phyloP scores from a whole-genome alignment of 2,329 filamentous ascomycete genomes.

The Fusarium subtropicale region DNA sequence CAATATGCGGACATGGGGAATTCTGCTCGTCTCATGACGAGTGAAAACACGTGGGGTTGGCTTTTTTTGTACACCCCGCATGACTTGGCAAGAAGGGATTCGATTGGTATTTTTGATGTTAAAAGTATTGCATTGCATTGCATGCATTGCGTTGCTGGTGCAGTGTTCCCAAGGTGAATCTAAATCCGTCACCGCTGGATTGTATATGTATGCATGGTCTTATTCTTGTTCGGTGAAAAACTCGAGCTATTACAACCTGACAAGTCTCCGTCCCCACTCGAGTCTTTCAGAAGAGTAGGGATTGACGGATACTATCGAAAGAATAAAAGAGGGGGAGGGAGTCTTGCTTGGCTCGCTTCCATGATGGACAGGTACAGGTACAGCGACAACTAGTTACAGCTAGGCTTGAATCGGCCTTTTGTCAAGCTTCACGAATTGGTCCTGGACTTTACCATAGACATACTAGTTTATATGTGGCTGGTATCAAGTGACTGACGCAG shows the following conservation, averaged over 20 bases:
- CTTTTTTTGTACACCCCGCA: slow-evolving; percentile 1
- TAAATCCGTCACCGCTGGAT: slow-evolving; percentile 30
- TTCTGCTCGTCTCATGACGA: slow-evolving; percentile 39
- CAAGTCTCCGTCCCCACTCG: slow-evolving; percentile 16
- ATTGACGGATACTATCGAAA: background rate
- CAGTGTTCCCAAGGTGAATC: background rate
- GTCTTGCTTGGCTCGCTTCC: slow-evolving; percentile 5
- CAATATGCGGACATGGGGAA: slow-evolving; percentile 7
- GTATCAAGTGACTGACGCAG: slow-evolving; percentile 46
- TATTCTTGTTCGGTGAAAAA: slow-evolving; percentile 18
- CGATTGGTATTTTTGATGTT: slow-evolving; percentile 1
- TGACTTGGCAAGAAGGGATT: slow-evolving; percentile 10
- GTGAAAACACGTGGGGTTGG: slow-evolving; percentile 26
- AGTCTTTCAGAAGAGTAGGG: slow-evolving; percentile 7
- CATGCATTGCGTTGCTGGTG: background rate
- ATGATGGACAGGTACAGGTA: slow-evolving; percentile 14
- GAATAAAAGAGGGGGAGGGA: slow-evolving; percentile 2
- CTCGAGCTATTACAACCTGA: slow-evolving; percentile 9
- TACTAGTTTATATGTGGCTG: slow-evolving; percentile 37
- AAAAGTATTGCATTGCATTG: background rate
- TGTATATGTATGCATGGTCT: background rate
- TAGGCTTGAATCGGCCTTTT: slow-evolving; percentile 19
- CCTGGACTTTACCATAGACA: slow-evolving; percentile 37
- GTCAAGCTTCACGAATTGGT: slow-evolving; percentile 30
- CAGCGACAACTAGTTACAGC: background rate